A percentile compares a stretch with the other conserved stretches of the same genome.
These are phyloP conservation scores for Stephania yunnanensis DNA, from an alignment of 164 flowering plant species.

Conservation along the genomic window DNA sequence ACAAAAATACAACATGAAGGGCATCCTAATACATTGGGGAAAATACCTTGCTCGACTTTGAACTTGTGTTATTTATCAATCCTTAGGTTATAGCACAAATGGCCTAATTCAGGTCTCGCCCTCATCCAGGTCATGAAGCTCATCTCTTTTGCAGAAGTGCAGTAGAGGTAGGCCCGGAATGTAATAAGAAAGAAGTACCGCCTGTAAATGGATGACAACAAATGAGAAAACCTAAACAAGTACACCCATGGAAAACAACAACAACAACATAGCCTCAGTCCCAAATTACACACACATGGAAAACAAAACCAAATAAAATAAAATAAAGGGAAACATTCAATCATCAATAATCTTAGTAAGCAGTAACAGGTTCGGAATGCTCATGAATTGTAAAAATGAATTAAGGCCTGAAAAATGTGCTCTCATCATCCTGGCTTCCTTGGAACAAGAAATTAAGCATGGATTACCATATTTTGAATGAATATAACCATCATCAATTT, in stretches of 20 bases:
- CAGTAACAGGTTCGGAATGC: background rate
- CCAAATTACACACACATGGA: background rate
- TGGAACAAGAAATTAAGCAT: background rate
- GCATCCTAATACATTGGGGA: background rate
- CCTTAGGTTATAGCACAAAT: conserved; percentile 74
- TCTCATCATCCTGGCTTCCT: background rate
- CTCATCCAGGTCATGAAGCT: conserved; percentile 71
- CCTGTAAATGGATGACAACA: conserved; percentile 41
- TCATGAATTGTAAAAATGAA: background rate
- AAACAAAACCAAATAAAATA: background rate
- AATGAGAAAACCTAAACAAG: background rate
- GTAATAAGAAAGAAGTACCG: conserved; percentile 84
- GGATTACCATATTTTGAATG: background rate
- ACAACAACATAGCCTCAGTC: no score
- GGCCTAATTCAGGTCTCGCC: conserved; percentile 85
- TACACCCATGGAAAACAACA: background rate
- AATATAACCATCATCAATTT: no score
- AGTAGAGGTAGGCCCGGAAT: conserved; percentile 77
- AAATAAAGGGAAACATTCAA: background rate
- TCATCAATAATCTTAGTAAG: background rate
- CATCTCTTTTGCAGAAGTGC: conserved; percentile 44
- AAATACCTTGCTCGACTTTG: background rate
- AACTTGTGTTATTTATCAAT: conserved; percentile 37
- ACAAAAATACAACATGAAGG: background rate
- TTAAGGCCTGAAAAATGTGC: background rate